A percentile compares a stretch with the other conserved stretches of the same genome.
Conservation (phyloP, 2,329 filamentous ascomycete genomes). For the Beauveria pseudobassiana region DNA sequence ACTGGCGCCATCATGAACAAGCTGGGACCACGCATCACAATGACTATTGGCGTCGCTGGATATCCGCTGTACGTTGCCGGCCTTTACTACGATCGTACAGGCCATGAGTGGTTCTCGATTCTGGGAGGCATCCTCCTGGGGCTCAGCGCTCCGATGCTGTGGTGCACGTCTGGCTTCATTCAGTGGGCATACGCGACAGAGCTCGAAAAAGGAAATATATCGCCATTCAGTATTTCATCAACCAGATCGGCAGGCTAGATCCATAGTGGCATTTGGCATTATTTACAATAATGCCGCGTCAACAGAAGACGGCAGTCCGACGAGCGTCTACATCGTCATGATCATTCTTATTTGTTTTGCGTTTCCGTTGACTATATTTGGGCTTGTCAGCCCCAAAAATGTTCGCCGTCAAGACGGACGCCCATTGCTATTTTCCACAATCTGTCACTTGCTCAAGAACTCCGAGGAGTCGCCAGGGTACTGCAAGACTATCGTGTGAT, state of each 20-base stretch:
- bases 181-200: slow-evolving; percentile 15
- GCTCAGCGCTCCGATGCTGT: slow-evolving; percentile 10
- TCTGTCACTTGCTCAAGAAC: slow-evolving; percentile 11
- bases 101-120: slow-evolving; percentile 11
- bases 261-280: slow-evolving; percentile 13
- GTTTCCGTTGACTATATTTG: slow-evolving; percentile 13
- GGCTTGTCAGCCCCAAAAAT: slow-evolving; percentile 17
- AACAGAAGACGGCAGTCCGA: slow-evolving; percentile 7
- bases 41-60: slow-evolving; percentile 10
- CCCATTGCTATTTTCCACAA: slow-evolving; percentile 14
- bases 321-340: slow-evolving; percentile 15
- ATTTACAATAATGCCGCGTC: slow-evolving; percentile 6
- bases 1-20: slow-evolving; percentile 12
- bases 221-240: slow-evolving; percentile 9
- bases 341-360: slow-evolving; percentile 13
- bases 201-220: slow-evolving; percentile 14
- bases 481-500: slow-evolving; percentile 12
- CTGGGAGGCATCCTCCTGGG: slow-evolving; percentile 11
- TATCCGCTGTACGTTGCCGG: slow-evolving; percentile 11
- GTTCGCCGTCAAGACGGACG: slow-evolving; percentile 15
- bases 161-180: slow-evolving; percentile 10
- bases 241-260: slow-evolving; percentile 10
- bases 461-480: slow-evolving; percentile 9
- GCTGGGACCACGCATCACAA: slow-evolving; percentile 8
- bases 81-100: slow-evolving; percentile 13